Percentiles rank a stretch among this genome's conserved stretches.
Conservation (phyloP, 2,329 filamentous ascomycete genomes). For the Didymella glomerata region DNA sequence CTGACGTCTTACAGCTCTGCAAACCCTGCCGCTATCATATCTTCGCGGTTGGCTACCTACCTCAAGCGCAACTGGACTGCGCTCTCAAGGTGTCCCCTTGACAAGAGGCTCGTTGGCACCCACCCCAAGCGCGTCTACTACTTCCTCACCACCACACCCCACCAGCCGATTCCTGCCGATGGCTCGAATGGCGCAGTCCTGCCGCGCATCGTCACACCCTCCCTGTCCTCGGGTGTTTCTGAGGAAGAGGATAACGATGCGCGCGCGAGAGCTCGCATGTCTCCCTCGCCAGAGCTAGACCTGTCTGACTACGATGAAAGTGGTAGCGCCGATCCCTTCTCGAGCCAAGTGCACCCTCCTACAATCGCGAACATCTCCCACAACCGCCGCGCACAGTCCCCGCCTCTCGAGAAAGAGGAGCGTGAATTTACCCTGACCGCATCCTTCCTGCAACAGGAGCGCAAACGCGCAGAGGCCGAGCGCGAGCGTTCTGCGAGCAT, state of each 20-base stretch:
- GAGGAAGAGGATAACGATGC: slow-evolving; percentile 71
- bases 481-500: slow-evolving; percentile 52
- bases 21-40: slow-evolving; percentile 94
- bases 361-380: slow-evolving; percentile 59
- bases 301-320: slow-evolving; percentile 84
- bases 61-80: slow-evolving; percentile 85
- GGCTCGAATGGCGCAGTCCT: slow-evolving; percentile 60
- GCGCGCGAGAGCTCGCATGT: slow-evolving; percentile 71
- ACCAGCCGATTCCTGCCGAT: slow-evolving; percentile 79
- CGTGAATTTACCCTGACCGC: slow-evolving; percentile 97
- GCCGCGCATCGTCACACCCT: slow-evolving; percentile 79
- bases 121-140: slow-evolving; percentile 97
- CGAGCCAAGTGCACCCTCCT: slow-evolving; percentile 56
- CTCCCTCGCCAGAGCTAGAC: slow-evolving; percentile 92
- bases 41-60: slow-evolving; percentile 87
- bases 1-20: slow-evolving; percentile 73
- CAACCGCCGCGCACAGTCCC: slow-evolving; percentile 78
- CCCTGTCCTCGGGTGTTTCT: slow-evolving; percentile 79
- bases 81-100: slow-evolving; percentile 81
- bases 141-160: slow-evolving; percentile 88
- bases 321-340: slow-evolving; percentile 67
- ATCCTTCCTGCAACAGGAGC: slow-evolving; percentile 75
- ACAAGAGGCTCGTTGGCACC: slow-evolving; percentile 89
- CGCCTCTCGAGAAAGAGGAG: slow-evolving; percentile 91
- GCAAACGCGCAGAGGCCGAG: slow-evolving; percentile 54